Conservation (phyloP, 179 eudicot species). For the Beta corolliflora region DNA sequence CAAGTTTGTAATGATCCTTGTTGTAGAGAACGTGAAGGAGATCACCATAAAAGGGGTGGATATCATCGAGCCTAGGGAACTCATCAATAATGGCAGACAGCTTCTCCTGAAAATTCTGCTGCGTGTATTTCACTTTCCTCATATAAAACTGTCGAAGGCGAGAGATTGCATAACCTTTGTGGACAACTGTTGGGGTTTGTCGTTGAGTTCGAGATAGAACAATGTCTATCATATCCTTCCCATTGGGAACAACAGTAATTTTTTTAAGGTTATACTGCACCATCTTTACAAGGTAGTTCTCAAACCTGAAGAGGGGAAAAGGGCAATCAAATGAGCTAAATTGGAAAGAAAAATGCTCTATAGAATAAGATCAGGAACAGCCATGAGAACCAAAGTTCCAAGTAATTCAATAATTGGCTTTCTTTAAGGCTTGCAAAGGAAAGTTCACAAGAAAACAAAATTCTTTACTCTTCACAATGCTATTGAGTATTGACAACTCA, state of each 20-base stretch:
- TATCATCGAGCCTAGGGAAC: conserved; percentile 84
- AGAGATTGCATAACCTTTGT: conserved; percentile 88
- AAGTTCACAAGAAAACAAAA: no score
- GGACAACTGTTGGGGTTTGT: conserved; percentile 90
- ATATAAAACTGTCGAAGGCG: conserved; percentile 87
- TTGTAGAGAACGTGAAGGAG: conserved; percentile 88
- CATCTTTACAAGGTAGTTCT: conserved; percentile 42
- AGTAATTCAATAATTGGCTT: neutral
- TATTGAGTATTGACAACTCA: no score
- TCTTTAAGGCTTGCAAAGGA: no score
- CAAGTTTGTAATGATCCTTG: conserved; percentile 97
- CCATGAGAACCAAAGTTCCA: neutral
- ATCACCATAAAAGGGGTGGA: conserved; percentile 95
- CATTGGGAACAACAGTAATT: conserved; percentile 85
- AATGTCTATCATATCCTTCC: conserved; percentile 83
- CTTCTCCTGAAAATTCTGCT: conserved; percentile 79
- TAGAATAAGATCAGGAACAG: neutral
- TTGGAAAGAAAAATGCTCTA: neutral
- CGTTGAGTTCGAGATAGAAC: conserved; percentile 89
- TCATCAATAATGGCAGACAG: conserved; percentile 89
- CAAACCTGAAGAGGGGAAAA: conserved; percentile 4
- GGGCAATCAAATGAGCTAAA: neutral
- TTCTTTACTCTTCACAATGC: no score
- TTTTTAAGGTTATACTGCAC: conserved; percentile 94
- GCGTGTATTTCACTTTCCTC: conserved; percentile 91